Conservation (phyloP, 73 alveolate species). For the Uronychia setigera region DNA sequence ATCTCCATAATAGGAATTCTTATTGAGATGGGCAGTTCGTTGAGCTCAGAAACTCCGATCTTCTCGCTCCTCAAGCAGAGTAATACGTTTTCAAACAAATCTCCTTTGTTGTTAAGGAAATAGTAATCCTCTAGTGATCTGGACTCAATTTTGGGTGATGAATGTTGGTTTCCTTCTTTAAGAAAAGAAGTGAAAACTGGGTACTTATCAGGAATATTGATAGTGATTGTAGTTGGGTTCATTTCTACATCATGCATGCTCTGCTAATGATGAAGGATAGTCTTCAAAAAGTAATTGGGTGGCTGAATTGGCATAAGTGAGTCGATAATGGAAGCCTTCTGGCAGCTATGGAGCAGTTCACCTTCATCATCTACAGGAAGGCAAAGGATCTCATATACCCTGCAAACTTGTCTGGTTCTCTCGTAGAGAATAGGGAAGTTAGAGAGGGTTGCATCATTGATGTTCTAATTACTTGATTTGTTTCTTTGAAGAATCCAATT, state of each 20-base stretch:
- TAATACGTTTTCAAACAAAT: constrained; percentile 50
- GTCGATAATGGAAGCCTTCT: neutral
- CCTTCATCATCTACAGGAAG: neutral
- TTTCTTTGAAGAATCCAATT: constrained; percentile 21
- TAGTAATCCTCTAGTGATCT: constrained; percentile 4
- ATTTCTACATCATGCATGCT: neutral
- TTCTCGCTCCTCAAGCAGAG: constrained; percentile 47
- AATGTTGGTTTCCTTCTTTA: neutral
- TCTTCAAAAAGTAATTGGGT: too few species aligned
- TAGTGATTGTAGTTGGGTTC: too few species aligned
- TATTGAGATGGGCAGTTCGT: constrained; percentile 54
- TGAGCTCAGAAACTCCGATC: constrained; percentile 30
- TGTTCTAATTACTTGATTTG: constrained; percentile 21
- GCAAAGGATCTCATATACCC: constrained; percentile 58
- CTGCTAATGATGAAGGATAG: too few species aligned
- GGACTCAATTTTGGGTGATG: neutral
- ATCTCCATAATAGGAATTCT: constrained; percentile 60
- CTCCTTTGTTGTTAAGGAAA: constrained; percentile 3
- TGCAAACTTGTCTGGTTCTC: constrained; percentile 51
- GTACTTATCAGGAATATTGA: constrained; percentile 18
- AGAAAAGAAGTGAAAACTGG: neutral
- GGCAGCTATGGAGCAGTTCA: constrained; percentile 4
- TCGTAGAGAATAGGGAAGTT: constrained; percentile 50
- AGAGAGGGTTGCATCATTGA: constrained; percentile 7
- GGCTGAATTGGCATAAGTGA: neutral